Evolutionary conservation across 179 eudicot species (phyloP).

Genomic region (Drosera spatulata): DNA sequence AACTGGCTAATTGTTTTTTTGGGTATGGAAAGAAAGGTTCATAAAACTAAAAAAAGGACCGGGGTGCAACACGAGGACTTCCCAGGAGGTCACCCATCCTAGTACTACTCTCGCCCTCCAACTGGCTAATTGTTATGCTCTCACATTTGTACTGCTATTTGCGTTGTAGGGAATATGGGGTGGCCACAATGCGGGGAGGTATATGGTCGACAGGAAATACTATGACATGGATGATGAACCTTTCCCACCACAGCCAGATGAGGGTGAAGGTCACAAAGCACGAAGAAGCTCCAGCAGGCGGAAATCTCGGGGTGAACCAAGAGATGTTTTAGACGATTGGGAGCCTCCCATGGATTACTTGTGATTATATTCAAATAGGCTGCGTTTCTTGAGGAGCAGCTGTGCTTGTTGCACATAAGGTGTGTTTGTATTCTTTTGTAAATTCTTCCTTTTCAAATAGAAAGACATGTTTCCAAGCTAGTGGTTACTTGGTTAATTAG

Average conservation of each 20-base stretch:
- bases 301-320: constrained; percentile 11
- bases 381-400: too few species aligned
- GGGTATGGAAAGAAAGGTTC: not conserved
- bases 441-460: too few species aligned
- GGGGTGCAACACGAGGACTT: constrained; percentile 62
- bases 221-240: constrained; percentile 16
- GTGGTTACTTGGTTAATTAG: too few species aligned
- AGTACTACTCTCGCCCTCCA: constrained; percentile 44
- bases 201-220: constrained; percentile 17
- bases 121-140: not conserved
- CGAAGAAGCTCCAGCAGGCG: constrained; percentile 18
- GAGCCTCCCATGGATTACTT: constrained; percentile 64
- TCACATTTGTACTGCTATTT: not conserved
- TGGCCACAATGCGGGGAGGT: constrained; percentile 14
- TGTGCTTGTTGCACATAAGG: too few species aligned
- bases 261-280: constrained; percentile 9
- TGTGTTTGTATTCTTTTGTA: too few species aligned
- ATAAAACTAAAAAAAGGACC: not conserved
- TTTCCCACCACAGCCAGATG: not conserved
- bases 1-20: not conserved
- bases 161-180: constrained; percentile 44
- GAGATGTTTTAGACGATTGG: constrained; percentile 30
- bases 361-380: constrained; percentile 2
- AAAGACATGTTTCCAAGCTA: too few species aligned
- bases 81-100: constrained; percentile 54